These are phyloP conservation scores for Bruguiera gymnorhiza DNA, from an alignment of 345 rosid genomes.

Conservation along the genomic window DNA sequence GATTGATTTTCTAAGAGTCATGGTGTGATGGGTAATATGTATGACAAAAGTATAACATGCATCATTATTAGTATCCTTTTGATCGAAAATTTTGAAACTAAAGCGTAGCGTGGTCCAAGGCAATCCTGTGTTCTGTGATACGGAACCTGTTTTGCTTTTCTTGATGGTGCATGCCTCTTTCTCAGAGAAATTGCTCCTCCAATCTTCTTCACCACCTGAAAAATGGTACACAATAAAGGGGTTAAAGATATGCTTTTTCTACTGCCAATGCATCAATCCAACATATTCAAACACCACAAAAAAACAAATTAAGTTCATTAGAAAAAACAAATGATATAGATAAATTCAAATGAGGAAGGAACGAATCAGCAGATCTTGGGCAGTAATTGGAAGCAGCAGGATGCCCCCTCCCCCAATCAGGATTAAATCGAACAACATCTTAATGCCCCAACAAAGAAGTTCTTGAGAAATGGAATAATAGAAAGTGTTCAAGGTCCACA, in stretches of 20 bases:
- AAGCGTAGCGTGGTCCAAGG: conserved; percentile 38
- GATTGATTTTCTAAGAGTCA: conserved; percentile 6
- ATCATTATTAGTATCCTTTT: conserved; percentile 10
- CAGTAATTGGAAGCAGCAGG: conserved; percentile 25
- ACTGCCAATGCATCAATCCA: conserved; percentile 33
- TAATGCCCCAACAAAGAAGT: conserved; percentile 12
- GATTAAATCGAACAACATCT: conserved; percentile 23
- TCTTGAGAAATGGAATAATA: conserved; percentile 17
- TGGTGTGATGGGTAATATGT: conserved; percentile 1
- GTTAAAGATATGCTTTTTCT: conserved; percentile 56
- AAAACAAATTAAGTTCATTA: conserved; percentile 18
- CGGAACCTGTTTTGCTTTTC: conserved; percentile 84
- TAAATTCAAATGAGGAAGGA: conserved; percentile 29
- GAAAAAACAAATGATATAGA: conserved; percentile 1
- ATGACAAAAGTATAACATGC: conserved; percentile 1
- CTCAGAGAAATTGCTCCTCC: conserved; percentile 68
- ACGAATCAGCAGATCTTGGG: conserved; percentile 41
- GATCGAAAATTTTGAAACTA: conserved; percentile 6
- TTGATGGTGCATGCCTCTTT: conserved; percentile 79
- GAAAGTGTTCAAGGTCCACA: conserved; percentile 22
- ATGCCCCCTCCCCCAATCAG: background rate
- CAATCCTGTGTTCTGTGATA: conserved; percentile 21
- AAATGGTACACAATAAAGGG: conserved; percentile 42
- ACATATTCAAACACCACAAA: conserved; percentile 33
- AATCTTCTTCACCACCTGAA: conserved; percentile 75